phyloP scores from a whole-genome alignment of 441 rosid species.

The Hura crepitans region DNA sequence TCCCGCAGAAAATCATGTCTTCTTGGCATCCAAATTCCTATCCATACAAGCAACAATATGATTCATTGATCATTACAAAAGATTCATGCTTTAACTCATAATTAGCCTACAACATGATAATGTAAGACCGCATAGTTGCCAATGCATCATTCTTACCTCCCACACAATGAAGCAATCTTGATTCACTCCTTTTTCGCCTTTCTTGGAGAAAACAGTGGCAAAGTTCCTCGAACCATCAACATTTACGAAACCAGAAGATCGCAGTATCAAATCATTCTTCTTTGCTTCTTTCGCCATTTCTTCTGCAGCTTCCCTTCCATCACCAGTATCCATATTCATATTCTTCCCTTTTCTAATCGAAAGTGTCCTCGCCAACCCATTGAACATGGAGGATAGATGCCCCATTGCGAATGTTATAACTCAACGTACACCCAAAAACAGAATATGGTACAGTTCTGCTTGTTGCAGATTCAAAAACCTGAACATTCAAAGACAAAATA shows the following conservation, averaged over 20 bases:
- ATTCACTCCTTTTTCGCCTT: conserved; percentile 78
- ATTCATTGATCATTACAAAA: too few relatives aligned
- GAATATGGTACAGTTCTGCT: conserved; percentile 14
- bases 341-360: conserved; percentile 52
- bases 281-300: conserved; percentile 59
- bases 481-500: conserved; percentile 18
- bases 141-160: conserved; percentile 49
- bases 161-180: conserved; percentile 77
- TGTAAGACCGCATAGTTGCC: too few relatives aligned
- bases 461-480: conserved; percentile 29
- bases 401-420: conserved; percentile 43
- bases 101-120: too few relatives aligned
- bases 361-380: conserved; percentile 53
- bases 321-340: conserved; percentile 28
- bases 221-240: conserved; percentile 43
- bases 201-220: conserved; percentile 63
- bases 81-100: too few relatives aligned
- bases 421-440: conserved; percentile 12
- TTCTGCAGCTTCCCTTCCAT: conserved; percentile 59
- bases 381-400: conserved; percentile 56
- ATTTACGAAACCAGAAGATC: conserved; percentile 54
- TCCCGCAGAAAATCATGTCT: conserved; percentile 76
- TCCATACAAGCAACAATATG: too few relatives aligned
- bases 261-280: conserved; percentile 53
- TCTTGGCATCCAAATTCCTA: conserved; percentile 92